A percentile compares a stretch with the other conserved stretches of the same genome.
phyloP scores from a whole-genome alignment of 2,329 filamentous ascomycete species.

The Hymenoscyphus fraxineus region DNA sequence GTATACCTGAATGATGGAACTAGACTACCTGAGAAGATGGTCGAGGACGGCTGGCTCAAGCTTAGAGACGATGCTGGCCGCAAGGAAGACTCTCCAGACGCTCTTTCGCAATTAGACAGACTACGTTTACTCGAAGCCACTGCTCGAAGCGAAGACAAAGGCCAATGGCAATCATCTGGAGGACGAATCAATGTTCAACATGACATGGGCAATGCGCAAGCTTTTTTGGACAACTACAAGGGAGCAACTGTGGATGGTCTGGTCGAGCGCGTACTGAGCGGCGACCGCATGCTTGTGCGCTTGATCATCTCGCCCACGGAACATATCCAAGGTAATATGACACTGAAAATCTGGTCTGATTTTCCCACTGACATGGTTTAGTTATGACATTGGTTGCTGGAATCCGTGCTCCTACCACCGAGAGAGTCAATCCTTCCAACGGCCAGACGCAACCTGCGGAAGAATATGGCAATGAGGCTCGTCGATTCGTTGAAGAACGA shows the following conservation, averaged over 20 bases:
- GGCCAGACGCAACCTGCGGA: conserved; percentile 75
- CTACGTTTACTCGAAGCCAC: conserved; percentile 73
- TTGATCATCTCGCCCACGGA: conserved; percentile 76
- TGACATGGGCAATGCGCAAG: conserved; percentile 71
- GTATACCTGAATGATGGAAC: conserved; percentile 73
- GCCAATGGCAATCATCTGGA: conserved; percentile 70
- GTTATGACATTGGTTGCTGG: conserved; percentile 87
- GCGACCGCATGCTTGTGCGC: conserved; percentile 83
- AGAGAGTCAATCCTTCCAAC: conserved; percentile 70
- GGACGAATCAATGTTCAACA: conserved; percentile 71
- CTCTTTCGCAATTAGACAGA: conserved; percentile 67
- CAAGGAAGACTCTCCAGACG: conserved; percentile 81
- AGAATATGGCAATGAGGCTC: conserved; percentile 84
- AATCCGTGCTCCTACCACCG: conserved; percentile 84
- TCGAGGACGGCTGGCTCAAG: conserved; percentile 89
- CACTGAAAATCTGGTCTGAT: neutral
- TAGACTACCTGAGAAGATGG: conserved; percentile 73
- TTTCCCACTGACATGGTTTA: conserved; percentile 43
- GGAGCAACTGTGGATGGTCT: conserved; percentile 79
- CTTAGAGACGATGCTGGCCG: conserved; percentile 90
- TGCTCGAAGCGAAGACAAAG: conserved; percentile 75
- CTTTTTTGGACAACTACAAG: conserved; percentile 78
- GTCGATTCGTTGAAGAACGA: conserved; percentile 79
- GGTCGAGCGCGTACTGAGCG: conserved; percentile 86
- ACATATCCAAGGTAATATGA: conserved; percentile 52